Evolutionary conservation across 2,329 filamentous ascomycete species (phyloP).

Genomic region (Colletotrichum orbiculare): DNA sequence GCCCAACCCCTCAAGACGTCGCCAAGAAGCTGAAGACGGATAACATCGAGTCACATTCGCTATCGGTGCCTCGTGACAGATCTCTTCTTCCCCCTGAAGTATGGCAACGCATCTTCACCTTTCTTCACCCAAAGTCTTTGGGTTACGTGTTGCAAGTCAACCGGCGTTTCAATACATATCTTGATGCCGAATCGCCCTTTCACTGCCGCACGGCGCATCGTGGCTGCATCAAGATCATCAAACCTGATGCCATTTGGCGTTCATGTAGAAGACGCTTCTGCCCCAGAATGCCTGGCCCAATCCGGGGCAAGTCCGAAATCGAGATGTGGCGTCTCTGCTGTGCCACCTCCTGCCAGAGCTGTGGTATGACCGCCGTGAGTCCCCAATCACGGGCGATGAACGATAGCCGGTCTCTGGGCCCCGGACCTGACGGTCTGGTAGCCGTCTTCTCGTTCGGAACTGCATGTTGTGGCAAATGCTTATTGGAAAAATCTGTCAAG

Average conservation of each 20-base stretch:
- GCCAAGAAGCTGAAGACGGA: constrained; percentile 17
- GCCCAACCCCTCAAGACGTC: neutral
- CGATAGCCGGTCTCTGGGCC: constrained; percentile 68
- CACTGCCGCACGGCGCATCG: constrained; percentile 44
- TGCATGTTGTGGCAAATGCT: constrained; percentile 74
- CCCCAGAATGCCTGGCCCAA: constrained; percentile 75
- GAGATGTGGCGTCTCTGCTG: constrained; percentile 81
- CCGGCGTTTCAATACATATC: constrained; percentile 71
- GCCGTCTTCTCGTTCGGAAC: constrained; percentile 79
- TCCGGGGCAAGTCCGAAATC: constrained; percentile 73
- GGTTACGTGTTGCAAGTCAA: constrained; percentile 75
- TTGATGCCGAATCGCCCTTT: constrained; percentile 59
- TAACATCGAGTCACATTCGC: neutral
- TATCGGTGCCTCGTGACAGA: neutral
- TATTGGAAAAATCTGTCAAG: constrained; percentile 70
- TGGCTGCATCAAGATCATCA: constrained; percentile 44
- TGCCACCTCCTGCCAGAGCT: constrained; percentile 74
- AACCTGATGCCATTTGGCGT: constrained; percentile 77
- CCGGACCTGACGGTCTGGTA: constrained; percentile 69
- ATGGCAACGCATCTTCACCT: constrained; percentile 78
- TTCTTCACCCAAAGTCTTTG: constrained; percentile 71
- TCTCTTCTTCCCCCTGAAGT: constrained; percentile 58
- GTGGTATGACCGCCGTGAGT: constrained; percentile 55
- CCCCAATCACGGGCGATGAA: constrained; percentile 40
- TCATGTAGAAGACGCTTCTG: constrained; percentile 73